phyloP scores from a whole-genome alignment of 257 asterid genomes.

The Forsythia viridissima region DNA sequence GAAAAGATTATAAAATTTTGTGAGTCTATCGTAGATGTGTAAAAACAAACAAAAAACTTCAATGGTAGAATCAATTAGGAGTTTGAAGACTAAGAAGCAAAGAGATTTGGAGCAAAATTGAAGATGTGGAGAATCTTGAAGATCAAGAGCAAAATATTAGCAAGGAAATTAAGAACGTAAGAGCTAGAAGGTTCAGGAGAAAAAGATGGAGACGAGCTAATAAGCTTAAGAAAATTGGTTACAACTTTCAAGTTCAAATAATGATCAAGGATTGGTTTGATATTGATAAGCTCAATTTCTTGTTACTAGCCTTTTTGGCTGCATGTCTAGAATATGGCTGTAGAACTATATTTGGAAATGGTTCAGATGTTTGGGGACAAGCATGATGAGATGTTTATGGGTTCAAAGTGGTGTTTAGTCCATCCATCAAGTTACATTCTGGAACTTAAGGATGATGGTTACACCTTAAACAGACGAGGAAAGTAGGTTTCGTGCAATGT shows the following conservation, averaged over 20 bases:
- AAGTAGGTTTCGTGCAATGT: background rate
- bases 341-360: background rate
- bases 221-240: background rate
- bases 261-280: background rate
- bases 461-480: background rate
- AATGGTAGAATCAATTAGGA: background rate
- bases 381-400: background rate
- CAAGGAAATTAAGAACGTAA: background rate
- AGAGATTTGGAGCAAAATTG: background rate
- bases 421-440: background rate
- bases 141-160: background rate
- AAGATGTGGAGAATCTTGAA: background rate
- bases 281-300: background rate
- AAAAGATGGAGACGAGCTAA: background rate
- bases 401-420: too few species aligned
- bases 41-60: background rate
- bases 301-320: background rate
- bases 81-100: background rate
- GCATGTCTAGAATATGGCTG: background rate
- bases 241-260: background rate
- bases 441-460: background rate
- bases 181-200: background rate
- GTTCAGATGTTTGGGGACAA: background rate
- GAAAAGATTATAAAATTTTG: background rate
- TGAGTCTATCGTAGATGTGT: background rate